A percentile compares a stretch with the other conserved stretches of the same genome.
Evolutionary conservation across 1,284 basidiomycete species (phyloP).

Genomic region (Cryptococcus wingfieldii): DNA sequence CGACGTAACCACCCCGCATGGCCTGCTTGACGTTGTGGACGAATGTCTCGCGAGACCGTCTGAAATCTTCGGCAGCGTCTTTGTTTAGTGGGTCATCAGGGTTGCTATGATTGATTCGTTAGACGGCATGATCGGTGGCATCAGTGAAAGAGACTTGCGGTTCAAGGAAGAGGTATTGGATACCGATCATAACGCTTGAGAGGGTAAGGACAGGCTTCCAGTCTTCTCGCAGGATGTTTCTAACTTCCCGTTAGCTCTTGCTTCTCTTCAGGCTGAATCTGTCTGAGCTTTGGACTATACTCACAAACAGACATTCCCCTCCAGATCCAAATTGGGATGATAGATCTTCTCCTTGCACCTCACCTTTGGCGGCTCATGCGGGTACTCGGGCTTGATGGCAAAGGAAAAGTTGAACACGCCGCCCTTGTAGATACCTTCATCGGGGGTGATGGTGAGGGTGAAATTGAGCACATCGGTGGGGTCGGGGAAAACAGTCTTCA

Average conservation of each 20-base stretch:
- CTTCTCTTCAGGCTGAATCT: background rate
- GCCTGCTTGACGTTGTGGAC: conserved; percentile 72
- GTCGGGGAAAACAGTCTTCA: conserved; percentile 92
- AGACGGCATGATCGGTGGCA: background rate
- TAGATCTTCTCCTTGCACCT: conserved; percentile 99
- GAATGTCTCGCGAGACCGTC: conserved; percentile 76
- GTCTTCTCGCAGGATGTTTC: conserved; percentile 95
- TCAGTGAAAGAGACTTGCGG: conserved; percentile 51
- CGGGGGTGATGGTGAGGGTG: conserved; percentile 87
- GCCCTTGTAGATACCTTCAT: conserved; percentile 99
- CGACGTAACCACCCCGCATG: conserved; percentile 73
- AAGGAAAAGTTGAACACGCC: conserved; percentile 92
- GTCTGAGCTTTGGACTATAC: background rate
- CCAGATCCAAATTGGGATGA: conserved; percentile 96
- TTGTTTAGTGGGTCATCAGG: conserved; percentile 98
- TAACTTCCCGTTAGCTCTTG: conserved; percentile 5
- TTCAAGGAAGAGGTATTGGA: conserved; percentile 97
- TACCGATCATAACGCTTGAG: conserved; percentile 93
- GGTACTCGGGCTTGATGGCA: conserved; percentile 94
- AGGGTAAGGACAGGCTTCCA: conserved; percentile 99
- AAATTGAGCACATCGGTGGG: conserved; percentile 92
- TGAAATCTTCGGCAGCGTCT: conserved; percentile 91
- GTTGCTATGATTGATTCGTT: conserved; percentile 53
- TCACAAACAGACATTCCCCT: conserved; percentile 85
- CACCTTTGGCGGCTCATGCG: conserved; percentile 98